Evolutionary conservation across 2,329 filamentous ascomycete species (phyloP), one percentile per base, ranked within the genome.

Genomic region (Davidsoniella neocaledoniae): DNA sequence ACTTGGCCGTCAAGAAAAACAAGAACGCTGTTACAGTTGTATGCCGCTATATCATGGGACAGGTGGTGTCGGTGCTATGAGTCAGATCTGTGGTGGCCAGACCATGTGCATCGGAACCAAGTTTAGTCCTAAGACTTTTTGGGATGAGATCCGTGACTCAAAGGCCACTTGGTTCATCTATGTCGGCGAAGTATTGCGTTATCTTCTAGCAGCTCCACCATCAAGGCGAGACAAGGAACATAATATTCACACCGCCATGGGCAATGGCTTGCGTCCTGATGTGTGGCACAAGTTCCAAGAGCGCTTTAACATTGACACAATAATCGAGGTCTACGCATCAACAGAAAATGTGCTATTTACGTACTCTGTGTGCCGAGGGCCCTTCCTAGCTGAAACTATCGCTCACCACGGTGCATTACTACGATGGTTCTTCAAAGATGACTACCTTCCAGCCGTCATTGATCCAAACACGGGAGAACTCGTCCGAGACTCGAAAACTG

Each of bases 31-130:
- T 73, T 87, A 86, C 59, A 74, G 78, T 58, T 83, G 80, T 62
- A 87, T 87, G 82, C 83, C 69, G 0, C 65, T 85, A 29, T 87
- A 86, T 59, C 83, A 88, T 61, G 82, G 81, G 12, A 87, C 83
- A 0, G 83, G 82, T 5, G 74, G 74, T 16, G 76, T 82, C 33
- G 69, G 67, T 5, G 68, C 72, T 29, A 69, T 81, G 47, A 64
- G 63, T 4, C 74, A 73, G 56, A 63, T 85, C 53, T 58, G 76
- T 4, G 38, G 58, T 7, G 70, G 69, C 9, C 62, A 67, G 8
- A 78, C 77, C 0, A 63, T 81, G 33, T 81, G 76, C 58, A 71
- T 83, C 37, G 77, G 75, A 17, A 73, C 72, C 49, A 77, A 72
- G 59, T 88, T 88, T 66, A 82, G 77, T 53, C 77, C 74, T 1